phyloP scores from a whole-genome alignment of 306 rosid genomes.

The Argentina anserina region DNA sequence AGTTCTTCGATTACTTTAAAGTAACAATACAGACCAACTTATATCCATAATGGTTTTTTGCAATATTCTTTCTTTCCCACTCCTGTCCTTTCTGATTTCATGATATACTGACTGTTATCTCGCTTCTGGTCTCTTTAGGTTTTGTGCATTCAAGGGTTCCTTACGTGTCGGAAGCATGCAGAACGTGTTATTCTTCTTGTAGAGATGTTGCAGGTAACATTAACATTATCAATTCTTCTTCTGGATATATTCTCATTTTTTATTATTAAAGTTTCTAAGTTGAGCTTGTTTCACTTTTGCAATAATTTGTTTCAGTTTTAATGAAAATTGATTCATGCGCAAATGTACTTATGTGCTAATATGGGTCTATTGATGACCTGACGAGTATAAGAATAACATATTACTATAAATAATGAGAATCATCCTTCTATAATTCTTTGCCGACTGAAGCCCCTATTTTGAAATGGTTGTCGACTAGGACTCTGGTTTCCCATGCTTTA shows the following conservation, averaged over 20 bases:
- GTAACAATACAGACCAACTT: constrained; percentile 36
- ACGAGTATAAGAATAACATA: background rate
- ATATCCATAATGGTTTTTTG: background rate
- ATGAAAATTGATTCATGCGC: background rate
- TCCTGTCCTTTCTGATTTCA: constrained; percentile 13
- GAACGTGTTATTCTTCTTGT: constrained; percentile 97
- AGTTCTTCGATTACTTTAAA: constrained; percentile 98
- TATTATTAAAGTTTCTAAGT: background rate
- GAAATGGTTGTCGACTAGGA: constrained; percentile 56
- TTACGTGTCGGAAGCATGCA: constrained; percentile 99
- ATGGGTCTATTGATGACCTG: background rate
- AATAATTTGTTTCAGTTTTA: background rate
- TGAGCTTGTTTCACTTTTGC: background rate
- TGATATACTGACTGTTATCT: constrained; percentile 3
- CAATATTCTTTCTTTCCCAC: background rate
- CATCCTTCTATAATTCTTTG: background rate
- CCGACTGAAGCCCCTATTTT: constrained; percentile 24
- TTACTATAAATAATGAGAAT: background rate
- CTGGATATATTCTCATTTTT: background rate
- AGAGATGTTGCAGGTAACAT: constrained; percentile 96
- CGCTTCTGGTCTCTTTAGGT: constrained; percentile 53
- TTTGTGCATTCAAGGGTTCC: constrained; percentile 99
- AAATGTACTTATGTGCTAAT: background rate
- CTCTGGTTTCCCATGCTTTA: constrained; percentile 96
- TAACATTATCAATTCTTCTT: background rate